Evolutionary conservation across 441 rosid species (phyloP), one percentile per base, ranked within the genome.

Genomic region (Manihot esculenta): DNA sequence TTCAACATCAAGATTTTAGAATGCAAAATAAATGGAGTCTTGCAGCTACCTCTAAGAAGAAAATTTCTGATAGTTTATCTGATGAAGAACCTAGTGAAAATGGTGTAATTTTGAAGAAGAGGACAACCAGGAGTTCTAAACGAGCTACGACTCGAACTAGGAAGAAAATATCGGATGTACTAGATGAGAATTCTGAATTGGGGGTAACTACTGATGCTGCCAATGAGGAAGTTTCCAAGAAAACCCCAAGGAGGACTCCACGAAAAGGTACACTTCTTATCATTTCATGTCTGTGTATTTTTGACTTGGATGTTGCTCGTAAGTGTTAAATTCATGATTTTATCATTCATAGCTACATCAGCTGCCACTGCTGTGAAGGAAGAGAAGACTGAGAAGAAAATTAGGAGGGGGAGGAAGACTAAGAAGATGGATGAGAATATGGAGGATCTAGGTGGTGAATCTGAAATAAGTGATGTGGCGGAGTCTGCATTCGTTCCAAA

Each of bases 341-440:
- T 35, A 66, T 71, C 41, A 2, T 77, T 58, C 45, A 44, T 82
- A 83, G 91, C 82, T 71, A 79, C 72, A 60, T 63, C 77, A 30
- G 74, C 83, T 77, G 75, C 80, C 62, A 24, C 83, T 73, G 69
- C 57, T 41, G 67, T 53, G 50, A 83, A 79, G 66, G 93, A 87
- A 84, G 88, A 54, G 64, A 73, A 77, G 75, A 70, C 82, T 23
- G 82, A 86, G 86, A 84, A 85, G 78, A 88, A 87, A 78, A 83
- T 74, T 60, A 81, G 80, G 80, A 80, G 79, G 68, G 79, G 80
- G 82, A 87, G 81, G 73, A 79, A 76, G 79, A 64, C 67, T 54
- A 85, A 80, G 41, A 85, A 84, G 71, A 82, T 70, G 53, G 78
- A 57, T 62, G 80, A 80, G 66, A 74, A 78, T 65, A 5, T 30